Conservation (phyloP, 345 rosid genomes). For the Eucalyptus melliodora region DNA sequence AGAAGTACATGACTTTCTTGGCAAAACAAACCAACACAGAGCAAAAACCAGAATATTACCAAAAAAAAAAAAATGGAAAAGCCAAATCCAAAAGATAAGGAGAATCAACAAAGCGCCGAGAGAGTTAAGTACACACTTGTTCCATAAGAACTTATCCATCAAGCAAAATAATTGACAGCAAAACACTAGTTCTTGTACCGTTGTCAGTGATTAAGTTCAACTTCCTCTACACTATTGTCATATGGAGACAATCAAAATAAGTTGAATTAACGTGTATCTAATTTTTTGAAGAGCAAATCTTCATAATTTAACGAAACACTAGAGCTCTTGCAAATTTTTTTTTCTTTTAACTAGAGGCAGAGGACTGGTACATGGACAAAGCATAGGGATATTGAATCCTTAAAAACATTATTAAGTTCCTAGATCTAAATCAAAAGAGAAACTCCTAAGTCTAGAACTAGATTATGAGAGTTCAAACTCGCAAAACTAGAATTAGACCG, state of each 20-base stretch:
- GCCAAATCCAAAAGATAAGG: neutral
- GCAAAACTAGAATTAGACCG: neutral
- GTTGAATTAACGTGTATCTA: neutral
- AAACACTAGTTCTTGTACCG: no score
- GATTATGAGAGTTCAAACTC: neutral
- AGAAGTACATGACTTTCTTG: neutral
- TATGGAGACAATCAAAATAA: neutral
- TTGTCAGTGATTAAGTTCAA: no score
- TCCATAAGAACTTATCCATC: neutral
- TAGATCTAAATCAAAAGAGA: neutral
- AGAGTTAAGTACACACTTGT: neutral
- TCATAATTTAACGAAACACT: no score
- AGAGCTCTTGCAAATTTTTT: no score
- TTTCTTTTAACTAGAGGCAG: neutral
- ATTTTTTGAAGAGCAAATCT: neutral
- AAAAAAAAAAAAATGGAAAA: no score
- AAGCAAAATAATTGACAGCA: neutral
- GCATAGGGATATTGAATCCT: neutral
- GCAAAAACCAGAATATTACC: neutral
- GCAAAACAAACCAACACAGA: neutral
- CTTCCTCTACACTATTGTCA: neutral
- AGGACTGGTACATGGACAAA: neutral
- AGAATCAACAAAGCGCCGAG: neutral
- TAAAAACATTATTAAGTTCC: neutral
- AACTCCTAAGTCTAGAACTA: neutral